Conservation (phyloP, 352 stramenopile genomes). For the Phytophthora tubulina region DNA sequence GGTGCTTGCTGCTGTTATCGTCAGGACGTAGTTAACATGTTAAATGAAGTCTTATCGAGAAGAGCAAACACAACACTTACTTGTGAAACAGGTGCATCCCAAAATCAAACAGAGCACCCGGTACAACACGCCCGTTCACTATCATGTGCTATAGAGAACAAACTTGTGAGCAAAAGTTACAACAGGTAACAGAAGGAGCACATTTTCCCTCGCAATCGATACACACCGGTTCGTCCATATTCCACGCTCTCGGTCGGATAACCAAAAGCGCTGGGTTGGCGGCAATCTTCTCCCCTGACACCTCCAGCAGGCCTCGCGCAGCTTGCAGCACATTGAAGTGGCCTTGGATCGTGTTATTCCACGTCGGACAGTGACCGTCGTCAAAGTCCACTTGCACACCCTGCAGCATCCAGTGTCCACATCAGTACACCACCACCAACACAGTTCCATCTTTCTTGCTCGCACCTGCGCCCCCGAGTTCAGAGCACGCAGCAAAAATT, state of each 20-base stretch:
- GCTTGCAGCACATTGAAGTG: constrained; percentile 95
- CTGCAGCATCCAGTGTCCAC: constrained; percentile 16
- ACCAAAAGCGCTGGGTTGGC: constrained; percentile 86
- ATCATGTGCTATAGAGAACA: constrained; percentile 78
- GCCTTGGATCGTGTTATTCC: constrained; percentile 92
- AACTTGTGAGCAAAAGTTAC: not conserved
- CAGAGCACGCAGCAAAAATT: constrained; percentile 94
- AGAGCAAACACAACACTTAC: constrained; percentile 33
- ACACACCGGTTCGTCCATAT: constrained; percentile 94
- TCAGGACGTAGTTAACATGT: not conserved
- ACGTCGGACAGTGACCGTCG: constrained; percentile 91
- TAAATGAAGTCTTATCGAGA: too few relatives aligned
- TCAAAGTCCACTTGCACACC: constrained; percentile 86
- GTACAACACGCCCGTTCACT: constrained; percentile 89
- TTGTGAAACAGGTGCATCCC: constrained; percentile 97
- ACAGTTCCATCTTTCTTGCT: not conserved
- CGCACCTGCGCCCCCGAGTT: constrained; percentile 92
- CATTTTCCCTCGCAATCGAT: not conserved
- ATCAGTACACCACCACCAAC: constrained; percentile 1
- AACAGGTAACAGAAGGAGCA: not conserved
- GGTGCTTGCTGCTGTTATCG: constrained; percentile 62
- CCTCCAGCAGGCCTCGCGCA: constrained; percentile 64
- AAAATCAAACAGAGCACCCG: constrained; percentile 95
- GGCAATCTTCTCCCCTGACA: constrained; percentile 35
- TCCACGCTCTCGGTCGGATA: constrained; percentile 94